Conservation (phyloP, 768 basidiomycete genomes). For the Pleurotus ostreatus region DNA sequence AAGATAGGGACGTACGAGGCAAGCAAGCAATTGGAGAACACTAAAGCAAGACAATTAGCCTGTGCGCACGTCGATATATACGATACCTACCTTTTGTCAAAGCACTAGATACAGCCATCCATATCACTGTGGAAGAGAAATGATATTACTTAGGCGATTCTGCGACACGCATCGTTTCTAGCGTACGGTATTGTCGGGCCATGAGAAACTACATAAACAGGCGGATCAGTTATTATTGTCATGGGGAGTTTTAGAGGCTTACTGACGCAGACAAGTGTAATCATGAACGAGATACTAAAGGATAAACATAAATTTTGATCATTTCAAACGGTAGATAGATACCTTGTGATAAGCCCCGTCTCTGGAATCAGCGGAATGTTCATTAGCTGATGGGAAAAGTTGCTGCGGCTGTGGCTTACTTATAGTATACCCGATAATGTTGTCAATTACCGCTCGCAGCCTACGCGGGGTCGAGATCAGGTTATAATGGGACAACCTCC, state of each 20-base stretch:
- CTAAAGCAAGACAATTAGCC: background rate
- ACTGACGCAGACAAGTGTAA: constrained; percentile 5
- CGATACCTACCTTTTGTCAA: background rate
- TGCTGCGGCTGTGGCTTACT: background rate
- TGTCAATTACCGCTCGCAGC: background rate
- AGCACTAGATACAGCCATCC: constrained; percentile 5
- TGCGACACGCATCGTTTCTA: background rate
- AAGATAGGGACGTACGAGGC: background rate
- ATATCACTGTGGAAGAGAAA: background rate
- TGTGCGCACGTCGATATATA: background rate
- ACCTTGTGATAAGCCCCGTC: constrained; percentile 6
- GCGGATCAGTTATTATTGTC: too few species aligned
- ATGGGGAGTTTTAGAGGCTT: background rate
- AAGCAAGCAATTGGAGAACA: background rate
- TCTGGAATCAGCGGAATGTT: background rate
- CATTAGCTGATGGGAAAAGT: background rate
- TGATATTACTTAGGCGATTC: background rate
- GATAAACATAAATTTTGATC: background rate
- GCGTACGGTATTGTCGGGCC: constrained; percentile 1
- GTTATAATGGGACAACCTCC: background rate
- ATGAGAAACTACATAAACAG: background rate
- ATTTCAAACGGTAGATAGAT: background rate
- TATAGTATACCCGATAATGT: background rate
- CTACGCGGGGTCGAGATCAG: background rate
- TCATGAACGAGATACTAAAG: background rate